Percentiles rank a stretch among this genome's conserved stretches.
phyloP scores from a whole-genome alignment of 306 rosid genomes.

The Vigna unguiculata region DNA sequence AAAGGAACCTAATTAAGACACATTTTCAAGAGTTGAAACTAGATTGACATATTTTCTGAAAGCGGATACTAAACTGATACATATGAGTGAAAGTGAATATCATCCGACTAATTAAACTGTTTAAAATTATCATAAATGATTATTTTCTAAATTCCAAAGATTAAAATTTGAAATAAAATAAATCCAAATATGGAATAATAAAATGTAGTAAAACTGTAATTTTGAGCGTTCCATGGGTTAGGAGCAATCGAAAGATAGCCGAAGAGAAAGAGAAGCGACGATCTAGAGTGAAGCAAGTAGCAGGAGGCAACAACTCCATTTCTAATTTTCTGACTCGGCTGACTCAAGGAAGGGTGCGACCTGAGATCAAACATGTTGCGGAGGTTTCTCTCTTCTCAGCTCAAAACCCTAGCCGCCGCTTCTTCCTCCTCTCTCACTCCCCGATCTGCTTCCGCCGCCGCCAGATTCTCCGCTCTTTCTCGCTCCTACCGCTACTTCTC shows the following conservation, averaged over 20 bases:
- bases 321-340: neutral
- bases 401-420: slow-evolving; percentile 62
- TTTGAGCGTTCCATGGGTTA: neutral
- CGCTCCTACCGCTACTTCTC: slow-evolving; percentile 56
- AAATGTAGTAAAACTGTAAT: no score
- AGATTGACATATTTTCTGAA: no score
- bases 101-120: no score
- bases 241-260: neutral
- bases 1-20: no score
- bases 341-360: slow-evolving; percentile 35
- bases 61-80: no score
- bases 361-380: slow-evolving; percentile 76
- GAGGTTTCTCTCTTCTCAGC: slow-evolving; percentile 64
- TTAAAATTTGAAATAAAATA: no score
- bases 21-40: no score
- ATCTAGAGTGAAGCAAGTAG: neutral
- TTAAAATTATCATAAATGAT: no score
- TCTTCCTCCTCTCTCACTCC: slow-evolving; percentile 42
- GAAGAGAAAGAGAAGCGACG: neutral
- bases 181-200: no score
- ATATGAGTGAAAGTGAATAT: no score
- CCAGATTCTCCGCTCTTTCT: slow-evolving; percentile 43
- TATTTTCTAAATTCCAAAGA: no score
- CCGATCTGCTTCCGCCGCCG: slow-evolving; percentile 58
- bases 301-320: neutral